Conservation (phyloP, 805 yeast genomes). For the Metschnikowia bowlesiae region DNA sequence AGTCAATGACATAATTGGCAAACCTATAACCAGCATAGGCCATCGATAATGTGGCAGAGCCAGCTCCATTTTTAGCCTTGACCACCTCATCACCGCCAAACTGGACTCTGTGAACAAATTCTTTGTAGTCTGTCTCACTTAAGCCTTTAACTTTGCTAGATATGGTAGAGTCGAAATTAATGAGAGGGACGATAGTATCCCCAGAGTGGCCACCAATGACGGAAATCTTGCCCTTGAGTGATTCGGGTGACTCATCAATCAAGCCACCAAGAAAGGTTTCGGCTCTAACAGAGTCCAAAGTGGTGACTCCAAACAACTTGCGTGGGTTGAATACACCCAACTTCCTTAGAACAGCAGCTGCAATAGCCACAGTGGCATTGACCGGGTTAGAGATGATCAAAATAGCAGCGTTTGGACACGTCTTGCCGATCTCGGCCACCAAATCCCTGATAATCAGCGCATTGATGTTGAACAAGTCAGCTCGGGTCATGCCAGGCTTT, state of each 20-base stretch:
- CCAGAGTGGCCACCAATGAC: slow-evolving; percentile 47
- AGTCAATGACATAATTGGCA: slow-evolving; percentile 14
- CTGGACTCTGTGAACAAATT: slow-evolving; percentile 18
- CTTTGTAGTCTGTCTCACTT: slow-evolving; percentile 16
- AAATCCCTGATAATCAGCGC: slow-evolving; percentile 43
- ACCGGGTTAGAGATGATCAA: slow-evolving; percentile 45
- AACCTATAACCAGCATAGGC: slow-evolving; percentile 22
- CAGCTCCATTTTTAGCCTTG: slow-evolving; percentile 21
- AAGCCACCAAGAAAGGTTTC: slow-evolving; percentile 42
- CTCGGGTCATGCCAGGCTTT: slow-evolving; percentile 48
- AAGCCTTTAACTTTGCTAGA: slow-evolving; percentile 17
- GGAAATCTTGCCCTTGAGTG: slow-evolving; percentile 37
- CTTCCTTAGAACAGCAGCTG: slow-evolving; percentile 45
- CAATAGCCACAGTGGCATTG: slow-evolving; percentile 45
- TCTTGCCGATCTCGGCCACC: slow-evolving; percentile 35
- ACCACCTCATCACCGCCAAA: slow-evolving; percentile 22
- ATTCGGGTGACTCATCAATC: slow-evolving; percentile 26
- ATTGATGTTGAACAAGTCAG: slow-evolving; percentile 44
- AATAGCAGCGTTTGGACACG: slow-evolving; percentile 41
- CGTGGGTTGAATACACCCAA: slow-evolving; percentile 43
- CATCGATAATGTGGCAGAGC: slow-evolving; percentile 20
- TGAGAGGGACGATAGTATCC: slow-evolving; percentile 43
- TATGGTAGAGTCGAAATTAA: slow-evolving; percentile 17
- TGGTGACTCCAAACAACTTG: slow-evolving; percentile 45
- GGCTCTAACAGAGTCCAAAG: slow-evolving; percentile 44